Conservation (phyloP, 2,329 filamentous ascomycete genomes). For the Cordyceps militaris region DNA sequence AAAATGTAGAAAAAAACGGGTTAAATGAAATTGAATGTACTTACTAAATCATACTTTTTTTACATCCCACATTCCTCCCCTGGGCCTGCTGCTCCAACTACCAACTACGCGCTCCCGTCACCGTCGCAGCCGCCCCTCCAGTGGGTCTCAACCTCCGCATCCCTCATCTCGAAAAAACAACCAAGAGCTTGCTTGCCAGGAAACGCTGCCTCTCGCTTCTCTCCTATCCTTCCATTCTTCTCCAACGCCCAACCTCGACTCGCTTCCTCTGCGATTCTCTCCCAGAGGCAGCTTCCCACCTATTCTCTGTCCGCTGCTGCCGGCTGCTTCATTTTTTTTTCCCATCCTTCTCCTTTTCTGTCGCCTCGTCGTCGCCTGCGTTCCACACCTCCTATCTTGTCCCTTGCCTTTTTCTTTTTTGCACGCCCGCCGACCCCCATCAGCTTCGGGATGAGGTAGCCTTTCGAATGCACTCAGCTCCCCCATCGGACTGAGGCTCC, state of each 20-base stretch:
- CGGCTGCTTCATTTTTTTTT: background rate
- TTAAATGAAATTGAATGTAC: background rate
- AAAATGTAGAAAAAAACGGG: background rate
- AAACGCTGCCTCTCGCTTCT: conserved; percentile 5
- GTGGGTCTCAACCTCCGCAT: conserved; percentile 15
- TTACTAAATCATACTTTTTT: background rate
- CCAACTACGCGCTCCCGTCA: background rate
- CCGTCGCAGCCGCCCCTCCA: background rate
- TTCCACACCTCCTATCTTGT: conserved; percentile 5
- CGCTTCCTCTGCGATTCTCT: conserved; percentile 5
- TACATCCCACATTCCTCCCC: background rate
- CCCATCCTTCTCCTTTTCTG: background rate
- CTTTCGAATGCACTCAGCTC: conserved; percentile 49
- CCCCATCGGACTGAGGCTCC: conserved; percentile 50
- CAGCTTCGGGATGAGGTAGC: conserved; percentile 50
- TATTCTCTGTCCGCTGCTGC: background rate
- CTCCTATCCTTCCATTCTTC: conserved; percentile 8
- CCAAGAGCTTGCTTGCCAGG: conserved; percentile 10
- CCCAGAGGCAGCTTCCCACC: conserved; percentile 2
- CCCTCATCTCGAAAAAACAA: conserved; percentile 14
- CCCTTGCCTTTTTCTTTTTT: background rate
- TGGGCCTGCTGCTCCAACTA: background rate
- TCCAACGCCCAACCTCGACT: conserved; percentile 11
- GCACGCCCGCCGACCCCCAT: conserved; percentile 9
- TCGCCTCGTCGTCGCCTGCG: background rate